A percentile compares a stretch with the other conserved stretches of the same genome.
phyloP scores from a whole-genome alignment of 2,329 filamentous ascomycete genomes.

The Pseudonectria foliicola region DNA sequence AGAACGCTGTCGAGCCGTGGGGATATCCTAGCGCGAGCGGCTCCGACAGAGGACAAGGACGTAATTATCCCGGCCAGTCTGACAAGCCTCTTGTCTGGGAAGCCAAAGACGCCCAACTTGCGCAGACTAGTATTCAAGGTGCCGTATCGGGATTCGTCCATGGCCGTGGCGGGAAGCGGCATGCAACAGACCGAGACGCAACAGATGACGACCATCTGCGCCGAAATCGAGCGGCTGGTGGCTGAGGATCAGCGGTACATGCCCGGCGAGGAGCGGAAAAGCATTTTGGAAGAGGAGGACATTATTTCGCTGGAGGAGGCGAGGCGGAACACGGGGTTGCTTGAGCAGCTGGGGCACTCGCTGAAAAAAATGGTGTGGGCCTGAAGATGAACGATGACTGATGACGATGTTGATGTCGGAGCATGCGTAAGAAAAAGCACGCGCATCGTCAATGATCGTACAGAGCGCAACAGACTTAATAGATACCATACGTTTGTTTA shows the following conservation, averaged over 20 bases:
- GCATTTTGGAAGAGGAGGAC: constrained; percentile 51
- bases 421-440: constrained; percentile 4
- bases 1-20: constrained; percentile 60
- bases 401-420: no score
- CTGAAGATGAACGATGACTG: constrained; percentile 16
- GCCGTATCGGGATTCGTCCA: constrained; percentile 45
- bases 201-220: constrained; percentile 58
- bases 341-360: constrained; percentile 83
- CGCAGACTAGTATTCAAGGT: constrained; percentile 50
- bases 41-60: constrained; percentile 13
- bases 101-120: constrained; percentile 13
- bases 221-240: constrained; percentile 67
- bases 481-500: constrained; percentile 12
- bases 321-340: constrained; percentile 73
- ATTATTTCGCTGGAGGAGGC: constrained; percentile 83
- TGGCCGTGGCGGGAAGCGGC: constrained; percentile 43
- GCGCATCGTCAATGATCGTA: constrained; percentile 3
- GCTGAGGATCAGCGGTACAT: constrained; percentile 38
- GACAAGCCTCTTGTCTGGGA: constrained; percentile 36
- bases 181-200: constrained; percentile 46
- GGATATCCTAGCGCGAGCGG: constrained; percentile 22
- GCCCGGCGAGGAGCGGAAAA: constrained; percentile 35
- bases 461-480: constrained; percentile 9
- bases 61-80: constrained; percentile 27
- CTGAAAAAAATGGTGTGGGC: constrained; percentile 93